Base-by-base conservation (phyloP, 768 basidiomycete species). In the Ramaria rubella region DNA sequence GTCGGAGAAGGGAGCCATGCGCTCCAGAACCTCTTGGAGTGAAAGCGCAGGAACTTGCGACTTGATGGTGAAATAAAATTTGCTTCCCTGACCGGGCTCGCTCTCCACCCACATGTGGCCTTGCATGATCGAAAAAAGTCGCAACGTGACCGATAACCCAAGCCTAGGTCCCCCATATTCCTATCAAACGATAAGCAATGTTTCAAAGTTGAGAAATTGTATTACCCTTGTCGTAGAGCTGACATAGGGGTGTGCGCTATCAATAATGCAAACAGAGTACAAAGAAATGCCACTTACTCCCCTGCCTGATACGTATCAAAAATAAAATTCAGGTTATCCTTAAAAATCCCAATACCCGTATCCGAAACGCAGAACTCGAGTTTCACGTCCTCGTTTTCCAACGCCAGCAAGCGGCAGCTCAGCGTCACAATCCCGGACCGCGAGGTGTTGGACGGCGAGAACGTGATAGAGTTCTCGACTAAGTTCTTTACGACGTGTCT, bases 301-400 rank as follows among this genome's bases (percentile, higher is more conserved):
- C 98, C 96, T 0, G 96, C 96, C 68, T 98, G 96, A 62, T 91
- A 99, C 1, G 96, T 98, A 67, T 99, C 96, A 72, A 98, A 99
- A 68, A 98, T 98, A 65, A 98, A 77, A 66, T 94, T 95, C 62
- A 98, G 74, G 75, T 98, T 98, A 70, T 98, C 96, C 68, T 94
- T 93, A 55, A 94, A 93, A 68, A 99, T 98, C 52, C 96, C 96
- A 64, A 99, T 99, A 55, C 96, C 96, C 1, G 94, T 97, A 67
- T 99, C 96, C 52, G 88, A 87, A 23, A 98, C 94, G 66, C 94
- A 96, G 77, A 99, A 96, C 72, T 97, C 93, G 21, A 99, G 75
- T 24, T 90, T 93, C 26, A 94, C 90, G 58, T 81, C 86, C 67
- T 85, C 80, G 60, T 91, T 87, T 58, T 93, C 90, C 60, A 86